Conservation (phyloP, 805 yeast species). For the Wickerhamiella spandovensis region DNA sequence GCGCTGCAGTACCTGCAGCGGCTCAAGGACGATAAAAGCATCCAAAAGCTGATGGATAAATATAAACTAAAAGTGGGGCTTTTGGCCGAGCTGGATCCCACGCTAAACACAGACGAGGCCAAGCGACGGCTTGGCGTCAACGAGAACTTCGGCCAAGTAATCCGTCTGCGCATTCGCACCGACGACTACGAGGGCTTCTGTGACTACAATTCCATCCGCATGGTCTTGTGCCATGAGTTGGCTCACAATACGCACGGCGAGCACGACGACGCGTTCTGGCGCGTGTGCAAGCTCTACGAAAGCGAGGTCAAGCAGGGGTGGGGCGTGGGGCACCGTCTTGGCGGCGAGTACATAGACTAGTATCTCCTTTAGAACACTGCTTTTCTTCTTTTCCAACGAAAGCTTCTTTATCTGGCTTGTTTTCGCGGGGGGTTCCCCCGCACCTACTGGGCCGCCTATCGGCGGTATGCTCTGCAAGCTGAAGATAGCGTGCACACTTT, state of each 20-base stretch:
- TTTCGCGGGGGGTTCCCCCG: too few species aligned
- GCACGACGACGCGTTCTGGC: conserved; percentile 27
- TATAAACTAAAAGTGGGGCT: conserved; percentile 26
- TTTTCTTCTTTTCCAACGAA: too few species aligned
- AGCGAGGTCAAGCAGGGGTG: conserved; percentile 21
- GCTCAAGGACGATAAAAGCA: conserved; percentile 25
- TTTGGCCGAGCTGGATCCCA: conserved; percentile 29
- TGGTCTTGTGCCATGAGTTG: conserved; percentile 28
- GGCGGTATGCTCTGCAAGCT: too few species aligned
- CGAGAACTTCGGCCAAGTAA: conserved; percentile 24
- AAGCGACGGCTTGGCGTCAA: conserved; percentile 25
- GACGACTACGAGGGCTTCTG: conserved; percentile 28
- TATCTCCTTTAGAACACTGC: too few species aligned
- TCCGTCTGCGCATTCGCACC: conserved; percentile 27
- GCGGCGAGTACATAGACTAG: neutral
- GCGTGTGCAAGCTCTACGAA: conserved; percentile 23
- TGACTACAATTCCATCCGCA: conserved; percentile 23
- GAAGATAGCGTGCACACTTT: too few species aligned
- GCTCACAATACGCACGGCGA: conserved; percentile 27
- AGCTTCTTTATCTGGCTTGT: too few species aligned
- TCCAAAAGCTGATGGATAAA: conserved; percentile 25
- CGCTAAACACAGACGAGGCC: conserved; percentile 22
- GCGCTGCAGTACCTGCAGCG: conserved; percentile 22
- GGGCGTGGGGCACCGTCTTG: conserved; percentile 14
- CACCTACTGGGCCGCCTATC: too few species aligned